phyloP scores from a whole-genome alignment of 257 asterid species.

The Verbascum thapsus region DNA sequence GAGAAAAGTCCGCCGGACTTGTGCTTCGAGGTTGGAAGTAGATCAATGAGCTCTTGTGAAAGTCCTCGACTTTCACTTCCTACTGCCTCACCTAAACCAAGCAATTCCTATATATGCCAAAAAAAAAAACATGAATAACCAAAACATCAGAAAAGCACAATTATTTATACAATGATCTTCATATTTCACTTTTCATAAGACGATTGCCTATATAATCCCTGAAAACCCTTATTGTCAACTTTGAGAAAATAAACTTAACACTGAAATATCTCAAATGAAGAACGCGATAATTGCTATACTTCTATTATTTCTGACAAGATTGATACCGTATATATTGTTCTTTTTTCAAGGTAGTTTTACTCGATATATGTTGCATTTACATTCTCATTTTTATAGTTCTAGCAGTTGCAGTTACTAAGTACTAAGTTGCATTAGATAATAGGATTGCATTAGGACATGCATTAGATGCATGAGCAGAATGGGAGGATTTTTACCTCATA shows the following conservation, averaged over 20 bases:
- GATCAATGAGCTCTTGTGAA: conserved; percentile 71
- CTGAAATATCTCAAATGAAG: not conserved
- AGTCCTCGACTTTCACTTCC: conserved; percentile 90
- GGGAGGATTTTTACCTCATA: conserved; percentile 59
- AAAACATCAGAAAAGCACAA: not conserved
- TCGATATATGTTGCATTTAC: not conserved
- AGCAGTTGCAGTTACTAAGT: not conserved
- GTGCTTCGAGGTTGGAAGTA: conserved; percentile 76
- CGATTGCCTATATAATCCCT: not conserved
- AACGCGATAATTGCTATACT: not conserved
- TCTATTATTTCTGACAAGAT: not conserved
- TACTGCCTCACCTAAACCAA: conserved; percentile 89
- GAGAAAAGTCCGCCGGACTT: conserved; percentile 83
- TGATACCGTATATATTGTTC: not conserved
- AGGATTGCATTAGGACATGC: conserved; percentile 11
- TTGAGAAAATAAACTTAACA: not conserved
- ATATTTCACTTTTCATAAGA: not conserved
- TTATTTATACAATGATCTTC: not conserved
- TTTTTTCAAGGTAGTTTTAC: not conserved
- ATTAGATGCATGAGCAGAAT: not conserved
- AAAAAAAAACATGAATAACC: conserved; percentile 20
- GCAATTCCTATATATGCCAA: conserved; percentile 71
- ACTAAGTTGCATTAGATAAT: not conserved
- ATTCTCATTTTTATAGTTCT: conserved; percentile 11
- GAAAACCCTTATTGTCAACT: conserved; percentile 6